Evolutionary conservation across 345 rosid species (phyloP).

Genomic region (Angophora floribunda): DNA sequence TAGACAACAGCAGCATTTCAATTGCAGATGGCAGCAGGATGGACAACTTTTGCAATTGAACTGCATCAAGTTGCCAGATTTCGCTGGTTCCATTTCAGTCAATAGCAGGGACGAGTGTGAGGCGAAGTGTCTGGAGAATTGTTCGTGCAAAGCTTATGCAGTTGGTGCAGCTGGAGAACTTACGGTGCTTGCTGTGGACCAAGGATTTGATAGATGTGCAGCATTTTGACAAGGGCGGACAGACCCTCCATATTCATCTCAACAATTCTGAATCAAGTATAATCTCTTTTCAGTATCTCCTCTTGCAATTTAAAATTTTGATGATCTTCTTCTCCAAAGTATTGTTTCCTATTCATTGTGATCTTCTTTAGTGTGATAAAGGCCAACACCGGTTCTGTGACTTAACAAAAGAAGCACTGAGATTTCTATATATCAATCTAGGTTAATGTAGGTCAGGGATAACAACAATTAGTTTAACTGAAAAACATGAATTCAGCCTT

Average conservation of each 20-base stretch:
- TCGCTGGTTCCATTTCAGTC: not conserved
- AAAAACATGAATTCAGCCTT: not conserved
- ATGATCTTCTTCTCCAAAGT: not conserved
- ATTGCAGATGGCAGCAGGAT: not conserved
- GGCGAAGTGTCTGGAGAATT: conserved; percentile 21
- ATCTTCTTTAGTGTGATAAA: not conserved
- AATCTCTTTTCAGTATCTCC: not conserved
- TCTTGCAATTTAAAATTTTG: not conserved
- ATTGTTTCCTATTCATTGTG: not conserved
- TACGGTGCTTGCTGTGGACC: conserved; percentile 60
- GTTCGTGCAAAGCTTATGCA: conserved; percentile 65
- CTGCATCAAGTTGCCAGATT: conserved; percentile 31
- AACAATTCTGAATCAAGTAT: conserved; percentile 62
- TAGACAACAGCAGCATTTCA: conserved; percentile 2
- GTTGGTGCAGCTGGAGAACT: conserved; percentile 5
- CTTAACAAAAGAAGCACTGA: not conserved
- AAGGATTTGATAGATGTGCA: conserved; percentile 49
- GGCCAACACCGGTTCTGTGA: not conserved
- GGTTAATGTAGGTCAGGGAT: not conserved
- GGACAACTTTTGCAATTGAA: conserved; percentile 17
- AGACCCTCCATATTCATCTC: conserved; percentile 32
- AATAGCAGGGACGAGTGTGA: conserved; percentile 3
- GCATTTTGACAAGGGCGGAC: conserved; percentile 24
- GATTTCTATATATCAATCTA: not conserved
- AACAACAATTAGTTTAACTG: not conserved